Evolutionary conservation across 176 grass and related monocot species (phyloP).

Genomic region (Aegilops umbellulata): DNA sequence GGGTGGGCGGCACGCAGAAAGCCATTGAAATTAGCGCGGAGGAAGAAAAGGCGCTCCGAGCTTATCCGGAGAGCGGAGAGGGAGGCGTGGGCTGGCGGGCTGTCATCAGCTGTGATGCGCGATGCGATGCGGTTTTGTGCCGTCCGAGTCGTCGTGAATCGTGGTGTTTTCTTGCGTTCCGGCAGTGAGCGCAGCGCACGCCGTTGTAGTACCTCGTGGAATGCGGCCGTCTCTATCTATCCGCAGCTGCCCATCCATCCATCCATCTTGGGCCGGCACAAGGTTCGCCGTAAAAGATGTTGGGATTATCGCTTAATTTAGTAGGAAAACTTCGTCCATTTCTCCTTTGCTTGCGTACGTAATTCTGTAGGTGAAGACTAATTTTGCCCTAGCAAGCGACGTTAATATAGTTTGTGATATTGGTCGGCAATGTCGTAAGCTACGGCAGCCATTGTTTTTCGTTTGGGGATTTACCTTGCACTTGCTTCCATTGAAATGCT

Average conservation of each 20-base stretch:
- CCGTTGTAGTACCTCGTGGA: constrained; percentile 14
- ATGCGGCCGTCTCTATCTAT: constrained; percentile 34
- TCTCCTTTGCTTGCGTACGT: not conserved
- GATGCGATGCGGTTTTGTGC: constrained; percentile 1
- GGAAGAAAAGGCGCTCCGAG: not conserved
- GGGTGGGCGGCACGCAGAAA: constrained; percentile 18
- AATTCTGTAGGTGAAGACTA: not conserved
- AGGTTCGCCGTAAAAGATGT: not conserved
- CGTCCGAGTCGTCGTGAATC: constrained; percentile 24
- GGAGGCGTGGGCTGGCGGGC: not conserved
- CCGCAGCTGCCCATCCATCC: not conserved
- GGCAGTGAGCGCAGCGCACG: constrained; percentile 30
- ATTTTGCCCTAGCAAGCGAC: not conserved
- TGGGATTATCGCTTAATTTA: not conserved
- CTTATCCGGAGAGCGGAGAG: constrained; percentile 51
- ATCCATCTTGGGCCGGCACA: constrained; percentile 4
- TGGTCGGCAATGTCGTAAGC: constrained; percentile 28
- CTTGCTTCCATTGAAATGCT: not conserved
- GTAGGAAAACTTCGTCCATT: not conserved
- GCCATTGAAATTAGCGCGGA: constrained; percentile 29
- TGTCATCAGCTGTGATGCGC: not conserved
- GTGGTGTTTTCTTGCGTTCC: constrained; percentile 5
- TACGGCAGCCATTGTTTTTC: not conserved
- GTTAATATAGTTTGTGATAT: not conserved
- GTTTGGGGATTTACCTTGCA: not conserved